Evolutionary conservation across 371 early-diverging fungal genomes (phyloP), one percentile per base, ranked within the genome.

Genomic region (Thermomucor indicae-seudaticae): DNA sequence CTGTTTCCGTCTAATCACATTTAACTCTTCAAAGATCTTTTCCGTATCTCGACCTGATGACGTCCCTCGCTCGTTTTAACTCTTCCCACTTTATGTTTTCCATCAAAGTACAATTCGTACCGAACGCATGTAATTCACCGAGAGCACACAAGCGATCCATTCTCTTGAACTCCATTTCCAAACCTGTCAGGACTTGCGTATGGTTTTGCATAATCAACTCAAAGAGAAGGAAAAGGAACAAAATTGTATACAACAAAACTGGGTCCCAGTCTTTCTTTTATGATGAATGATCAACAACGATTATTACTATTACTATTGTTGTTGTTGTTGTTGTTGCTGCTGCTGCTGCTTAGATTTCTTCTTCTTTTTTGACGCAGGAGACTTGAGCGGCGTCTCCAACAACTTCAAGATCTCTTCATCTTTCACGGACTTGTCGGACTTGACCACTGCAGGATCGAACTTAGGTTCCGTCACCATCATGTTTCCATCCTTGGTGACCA

Each of bases 401-500:
- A 91, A 70, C 61, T 78, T 62, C 51, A 77, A 44, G 51, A 88
- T 73, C 55, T 88, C 87, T 47, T 85, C 80, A 71, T 88, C 83
- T 63, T 81, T 79, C 51, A 91, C 74, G 61, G 75, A 68, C 83
- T 90, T 88, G 50, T 89, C 91, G 30, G 86, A 76, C 79, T 88
- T 74, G 62, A 85, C 67, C 17, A 76, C 43, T 56, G 81, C 78
- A 40, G 76, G 62, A 56, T 91, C 85, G 56, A 82, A 84, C 38
- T 67, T 66, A 38, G 82, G 77, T 53, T 83, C 72, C 44, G 92
- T 93, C 55, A 89, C 81, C 66, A 84, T 75, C 56, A 85, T 67
- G 51, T 89, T 81, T 41, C 94, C 97, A 46, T 78, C 84, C 57
- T 91, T 88, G 69, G 90, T 83, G 56, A 97, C 78, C 53, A 96